Base-by-base conservation (phyloP, 1,284 basidiomycete species). In the Dichomitus squalens region DNA sequence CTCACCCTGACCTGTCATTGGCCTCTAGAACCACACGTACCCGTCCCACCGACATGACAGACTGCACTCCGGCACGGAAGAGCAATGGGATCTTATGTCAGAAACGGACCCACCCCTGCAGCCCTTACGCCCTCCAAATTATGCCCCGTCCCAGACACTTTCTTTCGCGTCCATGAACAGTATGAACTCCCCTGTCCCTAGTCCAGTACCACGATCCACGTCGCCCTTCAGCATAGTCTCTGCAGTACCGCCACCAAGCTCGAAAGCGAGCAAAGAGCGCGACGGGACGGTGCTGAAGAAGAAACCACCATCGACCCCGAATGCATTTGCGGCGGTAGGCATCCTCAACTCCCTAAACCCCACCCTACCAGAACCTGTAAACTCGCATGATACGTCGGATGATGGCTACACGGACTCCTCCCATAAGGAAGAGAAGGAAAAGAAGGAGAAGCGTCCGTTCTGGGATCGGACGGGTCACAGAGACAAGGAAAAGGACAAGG, bases 291-390 rank as follows among this genome's bases (percentile, higher is more conserved):
- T 55, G 27, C 53, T 50, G 23, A 66, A 71, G 50, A 78, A 75
- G 67, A 76, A 71, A 58, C 66, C 70, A 0, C 70, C 51, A 31
- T 49, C 58, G 9, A 52, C 56, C 21, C 1, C 69, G 57, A 66
- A 64, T 46, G 60, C 68, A 2, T 68, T 70, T 5, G 69, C 76
- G 7, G 83, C 82, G 0, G 68, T 86, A 20, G 80, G 79, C 20
- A 86, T 88, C 38, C 73, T 88, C 54, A 76, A 75, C 52, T 76
- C 86, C 7, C 72, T 88, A 7, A 85, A 88, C 55, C 84, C 86
- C 0, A 75, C 72, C 29, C 65, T 73, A 11, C 69, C 21, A 33
- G 70, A 21, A 33, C 62, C 55, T 11, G 54, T 61, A 16, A 52
- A 55, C 12, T 58, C 63, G 25, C 59, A 61, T 43, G 65, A 68